These are phyloP conservation scores for Cronartium quercuum DNA, from an alignment of 1,284 basidiomycete genomes.

Conservation along the genomic window DNA sequence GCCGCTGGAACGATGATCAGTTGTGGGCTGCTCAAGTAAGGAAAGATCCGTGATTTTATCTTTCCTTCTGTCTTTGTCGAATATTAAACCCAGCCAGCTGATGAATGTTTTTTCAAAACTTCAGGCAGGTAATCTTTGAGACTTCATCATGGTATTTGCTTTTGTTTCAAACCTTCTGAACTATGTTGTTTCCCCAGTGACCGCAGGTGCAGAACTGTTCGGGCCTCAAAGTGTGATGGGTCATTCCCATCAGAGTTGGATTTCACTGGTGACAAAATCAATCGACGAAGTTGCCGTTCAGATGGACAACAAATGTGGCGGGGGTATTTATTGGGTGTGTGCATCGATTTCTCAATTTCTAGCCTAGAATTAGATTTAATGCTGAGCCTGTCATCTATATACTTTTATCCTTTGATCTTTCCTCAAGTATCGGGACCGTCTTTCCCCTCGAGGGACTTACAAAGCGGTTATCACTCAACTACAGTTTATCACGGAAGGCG, in stretches of 20 bases:
- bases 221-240: neutral
- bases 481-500: neutral
- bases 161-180: neutral
- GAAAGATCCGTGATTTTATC: neutral
- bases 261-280: neutral
- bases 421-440: neutral
- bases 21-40: neutral
- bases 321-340: neutral
- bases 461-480: conserved; percentile 1
- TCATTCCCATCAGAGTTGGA: neutral
- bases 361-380: too few relatives aligned
- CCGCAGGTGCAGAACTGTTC: neutral
- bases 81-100: neutral
- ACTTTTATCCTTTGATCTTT: too few relatives aligned
- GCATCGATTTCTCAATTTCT: too few relatives aligned
- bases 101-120: neutral
- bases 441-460: neutral
- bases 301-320: neutral
- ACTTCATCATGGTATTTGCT: neutral
- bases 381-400: too few relatives aligned
- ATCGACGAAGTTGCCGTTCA: neutral
- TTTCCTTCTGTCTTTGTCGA: neutral
- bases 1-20: neutral
- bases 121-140: neutral
- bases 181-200: neutral